Conservation (phyloP, 305 asterid genomes). For the Fraxinus greggii region DNA sequence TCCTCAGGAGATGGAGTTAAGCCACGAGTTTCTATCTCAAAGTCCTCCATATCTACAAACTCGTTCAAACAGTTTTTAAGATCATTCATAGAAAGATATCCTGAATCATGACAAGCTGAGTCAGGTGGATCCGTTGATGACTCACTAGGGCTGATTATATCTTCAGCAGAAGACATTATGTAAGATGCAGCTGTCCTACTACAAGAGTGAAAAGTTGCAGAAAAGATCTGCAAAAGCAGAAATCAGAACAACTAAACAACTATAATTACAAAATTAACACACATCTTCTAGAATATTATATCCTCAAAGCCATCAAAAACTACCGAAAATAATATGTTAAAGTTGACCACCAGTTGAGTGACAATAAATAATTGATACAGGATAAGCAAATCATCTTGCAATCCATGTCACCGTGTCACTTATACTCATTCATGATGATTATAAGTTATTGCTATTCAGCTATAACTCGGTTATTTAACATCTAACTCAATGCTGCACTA, state of each 20-base stretch:
- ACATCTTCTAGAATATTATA: background rate
- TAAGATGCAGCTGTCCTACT: background rate
- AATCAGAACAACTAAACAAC: background rate
- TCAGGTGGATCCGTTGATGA: slow-evolving; percentile 22
- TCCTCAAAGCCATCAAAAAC: background rate
- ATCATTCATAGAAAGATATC: slow-evolving; percentile 27
- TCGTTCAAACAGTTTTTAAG: slow-evolving; percentile 27
- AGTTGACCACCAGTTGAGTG: background rate
- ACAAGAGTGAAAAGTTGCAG: slow-evolving; percentile 12
- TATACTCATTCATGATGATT: background rate
- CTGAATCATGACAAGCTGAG: slow-evolving; percentile 9
- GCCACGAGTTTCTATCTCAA: slow-evolving; percentile 14
- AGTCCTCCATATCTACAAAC: slow-evolving; percentile 21
- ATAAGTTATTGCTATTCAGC: background rate
- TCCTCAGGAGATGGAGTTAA: slow-evolving; percentile 2
- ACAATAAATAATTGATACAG: background rate
- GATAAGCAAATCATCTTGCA: background rate
- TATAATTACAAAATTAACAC: background rate
- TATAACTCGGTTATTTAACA: background rate
- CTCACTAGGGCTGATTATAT: slow-evolving; percentile 22
- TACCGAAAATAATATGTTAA: background rate
- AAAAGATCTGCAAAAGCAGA: slow-evolving; percentile 17
- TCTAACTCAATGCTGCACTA: background rate
- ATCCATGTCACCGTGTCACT: background rate
- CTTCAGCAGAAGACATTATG: slow-evolving; percentile 21